phyloP scores from a whole-genome alignment of 768 basidiomycete genomes.

The Panaeolus cyanescens region DNA sequence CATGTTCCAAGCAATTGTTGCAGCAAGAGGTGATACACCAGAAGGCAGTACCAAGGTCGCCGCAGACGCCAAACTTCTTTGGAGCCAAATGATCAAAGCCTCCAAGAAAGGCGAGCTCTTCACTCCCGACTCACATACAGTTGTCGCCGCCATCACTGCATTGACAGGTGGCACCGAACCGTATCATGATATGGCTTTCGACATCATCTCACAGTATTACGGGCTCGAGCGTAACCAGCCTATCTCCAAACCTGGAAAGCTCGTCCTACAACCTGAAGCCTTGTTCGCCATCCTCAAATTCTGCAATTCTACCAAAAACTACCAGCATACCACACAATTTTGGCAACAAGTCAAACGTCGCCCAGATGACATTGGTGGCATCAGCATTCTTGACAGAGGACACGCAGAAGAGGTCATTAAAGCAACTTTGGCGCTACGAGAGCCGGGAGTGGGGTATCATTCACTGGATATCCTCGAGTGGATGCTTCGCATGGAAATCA shows the following conservation, averaged over 20 bases:
- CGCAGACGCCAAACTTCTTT: constrained; percentile 70
- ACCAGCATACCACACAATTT: constrained; percentile 54
- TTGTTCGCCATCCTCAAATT: constrained; percentile 57
- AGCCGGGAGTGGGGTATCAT: constrained; percentile 40
- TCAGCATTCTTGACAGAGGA: constrained; percentile 44
- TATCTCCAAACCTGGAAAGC: constrained; percentile 33
- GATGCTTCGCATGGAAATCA: constrained; percentile 62
- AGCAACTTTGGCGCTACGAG: constrained; percentile 48
- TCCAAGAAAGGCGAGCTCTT: constrained; percentile 46
- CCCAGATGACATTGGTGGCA: constrained; percentile 36
- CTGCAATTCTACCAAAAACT: constrained; percentile 52
- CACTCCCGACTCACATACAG: constrained; percentile 52
- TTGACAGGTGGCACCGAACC: constrained; percentile 54
- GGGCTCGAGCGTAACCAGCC: constrained; percentile 56
- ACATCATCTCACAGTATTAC: constrained; percentile 61
- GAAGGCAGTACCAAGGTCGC: constrained; percentile 45
- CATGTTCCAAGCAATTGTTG: constrained; percentile 56
- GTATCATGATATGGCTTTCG: constrained; percentile 70
- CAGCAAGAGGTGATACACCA: constrained; percentile 24
- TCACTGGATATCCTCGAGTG: constrained; percentile 66
- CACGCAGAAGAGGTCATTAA: constrained; percentile 67
- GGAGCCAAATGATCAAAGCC: constrained; percentile 64
- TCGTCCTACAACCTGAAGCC: constrained; percentile 46
- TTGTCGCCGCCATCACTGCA: constrained; percentile 53
- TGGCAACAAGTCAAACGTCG: constrained; percentile 58